Evolutionary conservation across 2,329 filamentous ascomycete species (phyloP).

Genomic region (Bipolaris gigantea): DNA sequence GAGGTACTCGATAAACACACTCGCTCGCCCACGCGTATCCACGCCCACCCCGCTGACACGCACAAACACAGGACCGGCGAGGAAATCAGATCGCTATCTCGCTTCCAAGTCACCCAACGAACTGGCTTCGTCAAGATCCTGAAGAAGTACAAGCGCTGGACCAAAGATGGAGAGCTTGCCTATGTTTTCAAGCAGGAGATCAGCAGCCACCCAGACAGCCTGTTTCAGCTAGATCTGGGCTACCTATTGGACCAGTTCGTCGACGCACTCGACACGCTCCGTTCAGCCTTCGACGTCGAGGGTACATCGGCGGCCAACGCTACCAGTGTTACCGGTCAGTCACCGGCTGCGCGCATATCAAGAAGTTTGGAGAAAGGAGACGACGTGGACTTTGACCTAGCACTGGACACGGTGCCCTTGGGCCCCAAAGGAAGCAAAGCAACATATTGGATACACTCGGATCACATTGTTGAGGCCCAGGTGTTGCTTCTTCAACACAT

Average conservation of each 20-base stretch:
- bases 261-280: conserved; percentile 49
- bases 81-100: conserved; percentile 69
- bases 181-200: conserved; percentile 68
- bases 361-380: conserved; percentile 45
- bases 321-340: conserved; percentile 21
- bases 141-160: conserved; percentile 91
- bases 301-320: conserved; percentile 14
- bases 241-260: conserved; percentile 54
- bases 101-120: conserved; percentile 73
- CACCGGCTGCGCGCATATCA: conserved; percentile 43
- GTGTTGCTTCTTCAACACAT: conserved; percentile 56
- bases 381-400: conserved; percentile 54
- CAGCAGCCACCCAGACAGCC: conserved; percentile 68
- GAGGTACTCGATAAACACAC: conserved; percentile 36
- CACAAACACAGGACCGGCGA: conserved; percentile 59
- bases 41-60: conserved; percentile 14
- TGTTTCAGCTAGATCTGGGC: conserved; percentile 67
- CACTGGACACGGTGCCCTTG: conserved; percentile 52
- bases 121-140: conserved; percentile 80
- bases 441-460: conserved; percentile 58
- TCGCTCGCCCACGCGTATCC: background rate
- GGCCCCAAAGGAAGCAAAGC: conserved; percentile 51
- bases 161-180: conserved; percentile 67
- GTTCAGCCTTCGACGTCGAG: conserved; percentile 48
- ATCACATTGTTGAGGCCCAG: conserved; percentile 58